Percentiles rank a stretch among this genome's conserved stretches.
Conservation (phyloP, 805 yeast species). For the Kodamaea jinghongensis region DNA sequence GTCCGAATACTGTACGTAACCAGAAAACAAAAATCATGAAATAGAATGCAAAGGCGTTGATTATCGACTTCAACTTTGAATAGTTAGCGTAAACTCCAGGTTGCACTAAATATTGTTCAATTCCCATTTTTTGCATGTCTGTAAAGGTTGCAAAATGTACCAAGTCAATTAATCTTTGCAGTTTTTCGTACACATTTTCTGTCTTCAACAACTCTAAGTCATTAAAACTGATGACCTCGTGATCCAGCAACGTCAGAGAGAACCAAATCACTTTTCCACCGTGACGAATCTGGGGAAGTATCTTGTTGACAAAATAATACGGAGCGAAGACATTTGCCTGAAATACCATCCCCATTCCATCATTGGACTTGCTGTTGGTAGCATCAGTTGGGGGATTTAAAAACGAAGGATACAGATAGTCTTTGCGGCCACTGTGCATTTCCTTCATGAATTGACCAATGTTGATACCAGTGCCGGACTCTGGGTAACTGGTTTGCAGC, state of each 20-base stretch:
- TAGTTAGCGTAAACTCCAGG: constrained; percentile 91
- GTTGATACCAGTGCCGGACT: constrained; percentile 19
- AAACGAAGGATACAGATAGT: constrained; percentile 68
- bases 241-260: constrained; percentile 75
- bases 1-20: constrained; percentile 74
- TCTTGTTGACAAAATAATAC: constrained; percentile 70
- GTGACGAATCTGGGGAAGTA: constrained; percentile 40
- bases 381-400: constrained; percentile 54
- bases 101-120: constrained; percentile 76
- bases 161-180: constrained; percentile 81
- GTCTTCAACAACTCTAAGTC: constrained; percentile 71
- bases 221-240: constrained; percentile 65
- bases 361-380: constrained; percentile 53
- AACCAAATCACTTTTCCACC: constrained; percentile 77
- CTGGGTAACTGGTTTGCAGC: constrained; percentile 32
- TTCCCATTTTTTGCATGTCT: constrained; percentile 47
- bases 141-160: constrained; percentile 71
- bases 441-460: constrained; percentile 1
- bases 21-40: constrained; percentile 85
- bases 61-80: constrained; percentile 65
- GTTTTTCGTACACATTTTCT: constrained; percentile 79
- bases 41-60: constrained; percentile 67
- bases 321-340: constrained; percentile 96
- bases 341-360: constrained; percentile 82
- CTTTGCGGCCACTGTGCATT: neutral